Base-by-base conservation (phyloP, 371 early-diverging fungal genomes). In the Syncephalis fuscata region DNA sequence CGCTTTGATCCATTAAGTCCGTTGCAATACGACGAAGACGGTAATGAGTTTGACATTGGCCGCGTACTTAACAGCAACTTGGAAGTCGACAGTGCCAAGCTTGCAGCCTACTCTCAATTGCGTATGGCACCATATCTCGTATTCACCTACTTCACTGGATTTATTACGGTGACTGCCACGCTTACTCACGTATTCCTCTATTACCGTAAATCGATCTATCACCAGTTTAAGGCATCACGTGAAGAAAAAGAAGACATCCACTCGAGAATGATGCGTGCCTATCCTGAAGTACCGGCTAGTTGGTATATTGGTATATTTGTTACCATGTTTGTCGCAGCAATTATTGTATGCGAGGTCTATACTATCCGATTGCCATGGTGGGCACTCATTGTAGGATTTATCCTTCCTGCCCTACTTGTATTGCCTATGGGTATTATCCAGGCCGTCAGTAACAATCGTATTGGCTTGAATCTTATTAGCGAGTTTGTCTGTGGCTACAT, bases 211-310 rank as follows among this genome's bases (percentile, higher is more conserved):
- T 77, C 79, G 37, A 80, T 83, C 46, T 51, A 66, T 38, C 51
- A 48, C 17, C 73, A 74, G 32, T 69, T 68, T 60, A 67, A 63
- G 43, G 57, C 64, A 41, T 69, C 78, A 22, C 78, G 80, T 49
- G 46, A 48, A 3, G 66, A 73, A 45, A 58, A 65, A 14, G 70
- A 70, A 50, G 84, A 82, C 57, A 71, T 83, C 22, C 84, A 83
- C 49, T 58, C 65, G 49, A 69, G 68, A 48, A 58, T 83, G 52
- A 81, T 81, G 84, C 71, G 72, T 26, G 68, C 57, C n/a, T 82
- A 82, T 50, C 67, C 67, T 20, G 77, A 80, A 52, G 70, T 73
- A 5, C 75, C 75, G 10, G 59, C 64, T 37, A 67, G 65, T 64
- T 74, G 75, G 75, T 73, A 71, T 40, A 48, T 51, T 8, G 45